A percentile compares a stretch with the other conserved stretches of the same genome.
These are phyloP conservation scores for Acrocalymma vagum DNA, from an alignment of 2,329 filamentous ascomycete genomes.

Conservation along the genomic window DNA sequence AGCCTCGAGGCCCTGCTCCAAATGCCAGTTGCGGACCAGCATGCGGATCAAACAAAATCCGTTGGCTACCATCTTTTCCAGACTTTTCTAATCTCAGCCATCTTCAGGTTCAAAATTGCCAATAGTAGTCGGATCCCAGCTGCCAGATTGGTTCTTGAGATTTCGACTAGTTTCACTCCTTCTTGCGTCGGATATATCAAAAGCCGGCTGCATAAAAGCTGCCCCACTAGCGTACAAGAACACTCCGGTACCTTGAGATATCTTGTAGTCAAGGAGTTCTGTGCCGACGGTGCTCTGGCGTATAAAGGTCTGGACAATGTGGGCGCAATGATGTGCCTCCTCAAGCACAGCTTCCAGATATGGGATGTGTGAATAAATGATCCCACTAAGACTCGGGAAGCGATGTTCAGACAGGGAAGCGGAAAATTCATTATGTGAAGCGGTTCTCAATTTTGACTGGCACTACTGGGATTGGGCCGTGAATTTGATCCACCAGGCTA, in stretches of 20 bases:
- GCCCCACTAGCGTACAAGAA: conserved; percentile 11
- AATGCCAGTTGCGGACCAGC: conserved; percentile 9
- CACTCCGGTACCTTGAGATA: conserved; percentile 9
- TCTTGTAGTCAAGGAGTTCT: not conserved
- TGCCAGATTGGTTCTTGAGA: no score
- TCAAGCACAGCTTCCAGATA: conserved; percentile 10
- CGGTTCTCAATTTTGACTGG: not conserved
- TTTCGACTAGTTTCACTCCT: no score
- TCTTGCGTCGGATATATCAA: no score
- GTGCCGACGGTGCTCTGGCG: conserved; percentile 3
- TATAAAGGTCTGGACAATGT: conserved; percentile 7
- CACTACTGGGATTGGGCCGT: conserved; percentile 1
- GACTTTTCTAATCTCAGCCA: not conserved
- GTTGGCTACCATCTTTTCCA: conserved; percentile 6
- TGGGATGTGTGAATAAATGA: conserved; percentile 1
- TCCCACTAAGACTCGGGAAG: conserved; percentile 4
- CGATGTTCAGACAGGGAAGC: not conserved
- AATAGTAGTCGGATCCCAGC: conserved; percentile 5
- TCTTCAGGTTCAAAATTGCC: not conserved
- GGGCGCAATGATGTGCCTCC: conserved; percentile 8
- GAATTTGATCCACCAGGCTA: conserved; percentile 7
- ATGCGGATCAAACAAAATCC: conserved; percentile 5
- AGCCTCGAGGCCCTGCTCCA: conserved; percentile 5
- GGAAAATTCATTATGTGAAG: conserved; percentile 2
- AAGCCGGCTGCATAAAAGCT: no score